Percentiles rank a stretch among this genome's conserved stretches.
phyloP scores from a whole-genome alignment of 177 flowering plant genomes.

The Vitis hybrid region DNA sequence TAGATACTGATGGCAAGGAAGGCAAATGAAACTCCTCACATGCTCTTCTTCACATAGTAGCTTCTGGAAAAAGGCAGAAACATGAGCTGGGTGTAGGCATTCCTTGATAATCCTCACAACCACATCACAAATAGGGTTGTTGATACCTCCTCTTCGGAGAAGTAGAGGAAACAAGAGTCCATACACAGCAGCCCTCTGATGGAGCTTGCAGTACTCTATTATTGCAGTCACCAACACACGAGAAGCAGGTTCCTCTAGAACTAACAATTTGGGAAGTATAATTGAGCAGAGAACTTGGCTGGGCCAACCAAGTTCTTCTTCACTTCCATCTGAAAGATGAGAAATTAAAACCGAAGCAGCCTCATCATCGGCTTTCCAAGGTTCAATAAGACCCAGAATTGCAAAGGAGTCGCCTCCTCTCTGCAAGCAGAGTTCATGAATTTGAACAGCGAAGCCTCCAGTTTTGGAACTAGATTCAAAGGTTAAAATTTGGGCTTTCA shows the following conservation, averaged over 20 bases:
- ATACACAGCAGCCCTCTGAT: slow-evolving; percentile 62
- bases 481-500: slow-evolving; percentile 26
- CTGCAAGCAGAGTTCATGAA: slow-evolving; percentile 38
- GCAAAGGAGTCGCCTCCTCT: slow-evolving; percentile 27
- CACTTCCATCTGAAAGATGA: slow-evolving; percentile 38
- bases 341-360: slow-evolving; percentile 48
- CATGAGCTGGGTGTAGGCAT: slow-evolving; percentile 77
- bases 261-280: slow-evolving; percentile 62
- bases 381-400: slow-evolving; percentile 56
- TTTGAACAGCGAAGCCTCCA: slow-evolving; percentile 35
- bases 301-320: slow-evolving; percentile 48
- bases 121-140: slow-evolving; percentile 52
- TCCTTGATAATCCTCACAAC: slow-evolving; percentile 63
- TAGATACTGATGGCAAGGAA: slow-evolving; percentile 50
- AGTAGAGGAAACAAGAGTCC: slow-evolving; percentile 62
- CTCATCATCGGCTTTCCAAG: slow-evolving; percentile 75
- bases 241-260: slow-evolving; percentile 57
- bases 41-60: slow-evolving; percentile 41
- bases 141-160: slow-evolving; percentile 53
- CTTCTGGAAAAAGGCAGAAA: slow-evolving; percentile 71
- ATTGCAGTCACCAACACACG: slow-evolving; percentile 48
- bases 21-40: slow-evolving; percentile 39
- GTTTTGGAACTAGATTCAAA: slow-evolving; percentile 30
- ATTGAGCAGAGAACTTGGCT: slow-evolving; percentile 61
- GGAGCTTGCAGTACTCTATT: slow-evolving; percentile 57